phyloP scores from a whole-genome alignment of 148 eudicot genomes.

The Linanthus parryae region DNA sequence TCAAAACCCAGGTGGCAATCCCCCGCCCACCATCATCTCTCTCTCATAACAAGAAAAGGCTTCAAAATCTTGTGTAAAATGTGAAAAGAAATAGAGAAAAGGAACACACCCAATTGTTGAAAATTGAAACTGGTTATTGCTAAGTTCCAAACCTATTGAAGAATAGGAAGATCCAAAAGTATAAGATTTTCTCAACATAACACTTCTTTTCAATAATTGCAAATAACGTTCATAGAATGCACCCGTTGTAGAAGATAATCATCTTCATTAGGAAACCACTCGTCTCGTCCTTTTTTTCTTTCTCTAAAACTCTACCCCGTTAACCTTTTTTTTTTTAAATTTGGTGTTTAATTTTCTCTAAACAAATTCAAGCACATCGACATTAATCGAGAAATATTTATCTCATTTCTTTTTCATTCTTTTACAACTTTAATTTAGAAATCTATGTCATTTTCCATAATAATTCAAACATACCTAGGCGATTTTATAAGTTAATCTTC shows the following conservation, averaged over 20 bases:
- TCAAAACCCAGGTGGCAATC: slow-evolving; percentile 89
- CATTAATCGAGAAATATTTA: no score
- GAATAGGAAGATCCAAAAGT: slow-evolving; percentile 81
- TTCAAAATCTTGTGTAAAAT: slow-evolving; percentile 13
- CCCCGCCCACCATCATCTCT: slow-evolving; percentile 42
- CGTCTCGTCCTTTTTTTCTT: slow-evolving; percentile 12
- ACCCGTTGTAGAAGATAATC: slow-evolving; percentile 43
- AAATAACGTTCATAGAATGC: slow-evolving; percentile 46
- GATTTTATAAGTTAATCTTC: no score
- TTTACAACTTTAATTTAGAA: no score
- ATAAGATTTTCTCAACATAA: slow-evolving; percentile 60
- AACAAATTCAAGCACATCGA: no score
- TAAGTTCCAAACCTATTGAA: slow-evolving; percentile 57
- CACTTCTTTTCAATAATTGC: slow-evolving; percentile 51
- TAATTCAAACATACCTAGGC: no score
- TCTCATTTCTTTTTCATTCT: no score
- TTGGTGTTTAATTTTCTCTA: no score
- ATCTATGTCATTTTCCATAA: no score
- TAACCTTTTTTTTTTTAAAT: slow-evolving; percentile 9
- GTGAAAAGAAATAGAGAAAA: slow-evolving; percentile 5
- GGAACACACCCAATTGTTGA: not conserved
- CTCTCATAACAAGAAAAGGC: slow-evolving; percentile 2
- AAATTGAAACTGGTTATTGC: not conserved
- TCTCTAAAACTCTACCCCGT: slow-evolving; percentile 26
- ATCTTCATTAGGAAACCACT: slow-evolving; percentile 33